Evolutionary conservation across 768 basidiomycete species (phyloP), one percentile per base, ranked within the genome.

Genomic region (Podaxis sp.): DNA sequence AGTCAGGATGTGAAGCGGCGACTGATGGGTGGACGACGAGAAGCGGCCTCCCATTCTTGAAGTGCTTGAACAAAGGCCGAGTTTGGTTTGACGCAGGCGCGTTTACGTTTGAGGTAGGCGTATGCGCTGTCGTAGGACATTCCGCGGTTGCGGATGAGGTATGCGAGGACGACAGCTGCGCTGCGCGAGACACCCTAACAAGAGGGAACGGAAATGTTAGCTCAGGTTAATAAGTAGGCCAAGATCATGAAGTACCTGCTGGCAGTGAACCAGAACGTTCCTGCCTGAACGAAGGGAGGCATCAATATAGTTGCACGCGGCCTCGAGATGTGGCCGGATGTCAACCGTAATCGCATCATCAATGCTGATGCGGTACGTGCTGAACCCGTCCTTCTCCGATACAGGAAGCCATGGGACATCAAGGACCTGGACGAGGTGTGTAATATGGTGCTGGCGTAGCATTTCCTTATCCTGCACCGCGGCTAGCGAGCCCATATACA

Each of bases 231-330:
- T 9, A 24, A 19, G 58, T 40, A 33, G 53, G 30, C 54, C 48
- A 24, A 39, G 63, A 46, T 30, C 22, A 26, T 13, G 19, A 49
- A 82, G 68, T 63, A 91, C 90, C 87, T 92, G 90, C 65, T 92
- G 90, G 68, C 90, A 92, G 71, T 92, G 90, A 1, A 92, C 90
- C 62, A 92, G 80, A 9, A 92, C 86, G 63, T 84, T 89, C 64
- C 82, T 73, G 2, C 90, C 90, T 19, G 77, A 75, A 2, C 76
- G 69, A n/a, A 92, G 77, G 17, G 85, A 82, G 30, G 75, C 76
- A 65, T 89, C 85, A 63, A 92, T 92, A 71, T 86, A 82, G 51
- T 80, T 78, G 61, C 89, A 90, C 19, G 84, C 88, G 3, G 78
- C 81, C 71, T 91, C 88, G 26, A 92, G 80, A 66, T 92, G 85